Evolutionary conservation across 352 stramenopile species (phyloP).

Genomic region (Globisporangium splendens): DNA sequence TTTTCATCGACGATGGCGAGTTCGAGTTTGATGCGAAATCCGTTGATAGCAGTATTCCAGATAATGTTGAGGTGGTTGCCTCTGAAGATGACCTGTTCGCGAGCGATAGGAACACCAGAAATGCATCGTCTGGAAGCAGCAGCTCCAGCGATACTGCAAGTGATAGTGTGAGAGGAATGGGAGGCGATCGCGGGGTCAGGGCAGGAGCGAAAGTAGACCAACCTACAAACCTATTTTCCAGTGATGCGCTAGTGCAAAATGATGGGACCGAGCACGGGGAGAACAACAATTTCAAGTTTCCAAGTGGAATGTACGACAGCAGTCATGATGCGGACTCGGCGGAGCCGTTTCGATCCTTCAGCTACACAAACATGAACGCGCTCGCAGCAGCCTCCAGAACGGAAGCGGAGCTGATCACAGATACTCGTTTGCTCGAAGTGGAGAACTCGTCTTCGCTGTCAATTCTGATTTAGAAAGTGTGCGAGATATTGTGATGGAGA

Average conservation of each 20-base stretch:
- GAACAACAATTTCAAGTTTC: slow-evolving; percentile 47
- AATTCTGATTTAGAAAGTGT: slow-evolving; percentile 58
- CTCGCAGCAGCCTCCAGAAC: slow-evolving; percentile 68
- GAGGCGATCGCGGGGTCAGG: background rate
- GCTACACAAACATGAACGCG: slow-evolving; percentile 86
- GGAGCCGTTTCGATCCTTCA: slow-evolving; percentile 75
- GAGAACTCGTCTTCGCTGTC: slow-evolving; percentile 43
- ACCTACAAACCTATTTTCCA: background rate
- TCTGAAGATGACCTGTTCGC: slow-evolving; percentile 3
- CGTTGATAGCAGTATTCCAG: slow-evolving; percentile 18
- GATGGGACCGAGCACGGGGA: slow-evolving; percentile 9
- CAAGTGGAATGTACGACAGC: slow-evolving; percentile 65
- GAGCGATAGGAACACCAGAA: slow-evolving; percentile 3
- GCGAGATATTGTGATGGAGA: background rate
- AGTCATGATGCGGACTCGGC: slow-evolving; percentile 31
- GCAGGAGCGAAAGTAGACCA: slow-evolving; percentile 10
- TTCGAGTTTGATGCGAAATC: slow-evolving; percentile 55
- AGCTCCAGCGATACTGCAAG: slow-evolving; percentile 11
- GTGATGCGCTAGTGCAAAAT: slow-evolving; percentile 1
- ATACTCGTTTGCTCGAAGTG: slow-evolving; percentile 36
- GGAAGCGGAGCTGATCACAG: slow-evolving; percentile 62
- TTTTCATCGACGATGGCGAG: slow-evolving; percentile 83
- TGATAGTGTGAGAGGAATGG: slow-evolving; percentile 8
- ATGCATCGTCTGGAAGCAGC: background rate
- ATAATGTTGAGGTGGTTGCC: background rate